Base-by-base conservation (phyloP, 2,329 filamentous ascomycete species). In the Chaetomiaceae sp. region DNA sequence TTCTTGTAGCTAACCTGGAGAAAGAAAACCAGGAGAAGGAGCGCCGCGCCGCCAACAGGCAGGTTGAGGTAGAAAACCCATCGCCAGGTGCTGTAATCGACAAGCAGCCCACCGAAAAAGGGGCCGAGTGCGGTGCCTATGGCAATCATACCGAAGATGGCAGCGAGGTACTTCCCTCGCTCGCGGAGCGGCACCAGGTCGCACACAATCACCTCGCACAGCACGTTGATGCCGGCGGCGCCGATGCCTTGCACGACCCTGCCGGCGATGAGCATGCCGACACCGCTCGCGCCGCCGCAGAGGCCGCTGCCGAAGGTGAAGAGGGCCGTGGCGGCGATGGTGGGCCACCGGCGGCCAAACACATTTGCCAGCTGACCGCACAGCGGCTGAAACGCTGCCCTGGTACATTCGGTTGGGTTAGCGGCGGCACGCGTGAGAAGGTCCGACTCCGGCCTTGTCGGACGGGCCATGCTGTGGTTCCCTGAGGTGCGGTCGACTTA, bases 301-400 rank as follows among this genome's bases (percentile, higher is more conserved):
- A 84, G 66, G 0, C 71, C 75, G 49, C 77, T 79, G 0, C 79
- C 79, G 0, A 82, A 56, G 0, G 66, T 68, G 52, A 81, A 81
- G 1, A 78, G 53, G 10, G 62, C 65, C 1, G 79, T 68, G 3
- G 72, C 62, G 7, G 60, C 43, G 0, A 78, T 62, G 14, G 67
- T 65, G 20, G 70, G 61, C 43, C 65, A 70, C 19, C 73, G 68
- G 2, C 78, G 68, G 3, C 79, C 78, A 54, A 75, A 81, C n/a
- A 81, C 67, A 46, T 79, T 70, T 13, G 72, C 68, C 3, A 60
- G 33, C 50, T 60, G 51, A 30, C 54, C 54, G 16, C 55, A 73
- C 0, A 79, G 55, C 0, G 78, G 78, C 44, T n/a, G n/a, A n/a
- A n/a, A n/a, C n/a, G n/a, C n/a, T n/a, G n/a, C n/a, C n/a, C n/a